These are phyloP conservation scores for Lactarius sp. DNA, from an alignment of 768 basidiomycete genomes.

Conservation along the genomic window DNA sequence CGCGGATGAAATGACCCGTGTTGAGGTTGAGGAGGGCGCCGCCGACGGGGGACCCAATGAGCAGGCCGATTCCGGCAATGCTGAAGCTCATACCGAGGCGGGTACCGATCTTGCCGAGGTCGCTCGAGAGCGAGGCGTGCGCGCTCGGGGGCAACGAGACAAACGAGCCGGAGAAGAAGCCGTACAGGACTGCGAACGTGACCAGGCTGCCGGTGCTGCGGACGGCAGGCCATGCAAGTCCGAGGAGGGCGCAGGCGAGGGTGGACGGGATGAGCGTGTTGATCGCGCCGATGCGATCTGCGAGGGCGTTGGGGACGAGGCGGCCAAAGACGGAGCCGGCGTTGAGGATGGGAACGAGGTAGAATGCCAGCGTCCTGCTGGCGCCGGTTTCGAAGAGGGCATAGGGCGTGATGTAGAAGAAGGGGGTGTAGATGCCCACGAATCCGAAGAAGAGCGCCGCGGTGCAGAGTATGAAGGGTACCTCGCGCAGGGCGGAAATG, in stretches of 20 bases:
- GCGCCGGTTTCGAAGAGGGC: conserved; percentile 23
- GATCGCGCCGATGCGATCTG: conserved; percentile 30
- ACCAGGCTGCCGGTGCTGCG: conserved; percentile 29
- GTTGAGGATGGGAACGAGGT: conserved; percentile 33
- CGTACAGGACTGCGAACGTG: conserved; percentile 35
- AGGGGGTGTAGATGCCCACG: conserved; percentile 28
- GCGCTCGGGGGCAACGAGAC: conserved; percentile 19
- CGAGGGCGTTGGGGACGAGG: conserved; percentile 31
- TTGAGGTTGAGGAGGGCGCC: conserved; percentile 22
- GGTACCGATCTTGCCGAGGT: conserved; percentile 22
- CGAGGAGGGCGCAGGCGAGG: conserved; percentile 28
- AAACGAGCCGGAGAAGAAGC: conserved; percentile 33
- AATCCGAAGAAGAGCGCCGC: conserved; percentile 24
- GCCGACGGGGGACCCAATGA: conserved; percentile 27
- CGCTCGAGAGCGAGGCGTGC: conserved; percentile 14
- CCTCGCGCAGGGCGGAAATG: conserved; percentile 22
- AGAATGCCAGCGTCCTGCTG: conserved; percentile 28
- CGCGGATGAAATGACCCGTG: conserved; percentile 15
- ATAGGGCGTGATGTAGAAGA: conserved; percentile 31
- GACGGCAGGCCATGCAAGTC: conserved; percentile 33
- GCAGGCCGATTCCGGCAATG: conserved; percentile 22
- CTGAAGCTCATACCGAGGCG: conserved; percentile 29
- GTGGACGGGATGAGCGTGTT: conserved; percentile 30
- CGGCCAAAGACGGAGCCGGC: conserved; percentile 31
- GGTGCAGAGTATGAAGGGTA: conserved; percentile 28